Percentiles rank a stretch among this genome's conserved stretches.
phyloP scores from a whole-genome alignment of 176 grass and related monocot species.

The Areca catechu region DNA sequence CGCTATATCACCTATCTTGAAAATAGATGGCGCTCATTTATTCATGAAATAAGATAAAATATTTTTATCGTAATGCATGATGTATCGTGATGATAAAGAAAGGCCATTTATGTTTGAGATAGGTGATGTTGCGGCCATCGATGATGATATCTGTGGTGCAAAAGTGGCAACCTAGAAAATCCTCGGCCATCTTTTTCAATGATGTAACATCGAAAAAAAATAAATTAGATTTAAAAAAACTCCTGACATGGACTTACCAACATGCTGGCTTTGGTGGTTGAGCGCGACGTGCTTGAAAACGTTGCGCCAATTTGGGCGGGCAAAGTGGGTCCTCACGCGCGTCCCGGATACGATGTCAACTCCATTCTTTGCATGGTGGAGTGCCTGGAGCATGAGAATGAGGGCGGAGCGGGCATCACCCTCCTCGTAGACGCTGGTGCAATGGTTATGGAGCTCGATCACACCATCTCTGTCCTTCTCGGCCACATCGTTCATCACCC shows the following conservation, averaged over 20 bases:
- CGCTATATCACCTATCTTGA: too few species aligned
- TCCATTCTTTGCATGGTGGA: conserved; percentile 89
- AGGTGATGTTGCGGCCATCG: too few species aligned
- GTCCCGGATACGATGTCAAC: conserved; percentile 85
- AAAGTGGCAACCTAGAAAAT: too few species aligned
- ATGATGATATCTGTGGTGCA: too few species aligned
- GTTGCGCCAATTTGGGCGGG: conserved; percentile 54
- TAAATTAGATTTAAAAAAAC: too few species aligned
- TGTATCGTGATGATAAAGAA: too few species aligned
- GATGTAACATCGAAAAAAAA: too few species aligned
- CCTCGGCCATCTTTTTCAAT: too few species aligned
- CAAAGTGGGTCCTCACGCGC: conserved; percentile 78
- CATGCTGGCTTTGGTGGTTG: conserved; percentile 41
- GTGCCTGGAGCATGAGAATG: conserved; percentile 81
- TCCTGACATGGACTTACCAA: conserved; percentile 27
- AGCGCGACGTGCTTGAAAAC: conserved; percentile 83
- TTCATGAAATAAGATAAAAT: too few species aligned
- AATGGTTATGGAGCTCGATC: conserved; percentile 98
- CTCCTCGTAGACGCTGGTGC: conserved; percentile 90
- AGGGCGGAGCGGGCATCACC: conserved; percentile 73
- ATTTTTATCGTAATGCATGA: too few species aligned
- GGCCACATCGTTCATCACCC: conserved; percentile 88
- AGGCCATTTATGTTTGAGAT: too few species aligned
- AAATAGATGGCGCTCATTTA: too few species aligned
- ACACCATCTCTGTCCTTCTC: conserved; percentile 47